These are phyloP conservation scores for Colletotrichum theobromicola DNA, from an alignment of 2,329 filamentous ascomycete species.

Conservation along the genomic window DNA sequence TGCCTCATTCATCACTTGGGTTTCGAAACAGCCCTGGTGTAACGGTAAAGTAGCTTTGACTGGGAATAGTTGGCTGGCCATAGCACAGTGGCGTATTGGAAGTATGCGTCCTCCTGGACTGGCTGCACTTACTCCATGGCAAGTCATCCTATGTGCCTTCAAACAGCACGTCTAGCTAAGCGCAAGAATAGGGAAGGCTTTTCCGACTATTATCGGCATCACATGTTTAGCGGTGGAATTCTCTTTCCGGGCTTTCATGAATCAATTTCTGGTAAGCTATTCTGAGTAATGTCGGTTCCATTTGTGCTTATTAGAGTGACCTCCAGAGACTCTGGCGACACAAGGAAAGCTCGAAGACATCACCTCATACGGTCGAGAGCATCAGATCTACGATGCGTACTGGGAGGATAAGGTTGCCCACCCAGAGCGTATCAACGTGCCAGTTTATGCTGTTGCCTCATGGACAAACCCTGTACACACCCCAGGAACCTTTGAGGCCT, in stretches of 20 bases:
- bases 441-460: neutral
- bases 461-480: neutral
- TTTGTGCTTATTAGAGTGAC: fast-evolving
- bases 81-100: neutral
- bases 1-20: neutral
- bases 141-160: neutral
- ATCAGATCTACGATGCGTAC: neutral
- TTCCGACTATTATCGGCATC: neutral
- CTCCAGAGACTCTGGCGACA: neutral
- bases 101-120: neutral
- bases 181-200: neutral
- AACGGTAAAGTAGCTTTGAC: neutral
- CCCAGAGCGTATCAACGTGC: neutral
- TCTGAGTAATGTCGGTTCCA: fast-evolving
- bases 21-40: neutral
- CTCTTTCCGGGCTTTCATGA: neutral
- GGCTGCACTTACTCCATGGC: neutral
- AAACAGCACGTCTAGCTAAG: neutral
- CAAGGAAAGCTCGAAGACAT: neutral
- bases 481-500: neutral
- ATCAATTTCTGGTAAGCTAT: neutral
- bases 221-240: neutral
- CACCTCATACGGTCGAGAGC: neutral
- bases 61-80: neutral
- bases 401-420: neutral